A percentile compares a stretch with the other conserved stretches of the same genome.
Conservation (phyloP, 1,284 basidiomycete genomes). For the Stereum hirsutum region DNA sequence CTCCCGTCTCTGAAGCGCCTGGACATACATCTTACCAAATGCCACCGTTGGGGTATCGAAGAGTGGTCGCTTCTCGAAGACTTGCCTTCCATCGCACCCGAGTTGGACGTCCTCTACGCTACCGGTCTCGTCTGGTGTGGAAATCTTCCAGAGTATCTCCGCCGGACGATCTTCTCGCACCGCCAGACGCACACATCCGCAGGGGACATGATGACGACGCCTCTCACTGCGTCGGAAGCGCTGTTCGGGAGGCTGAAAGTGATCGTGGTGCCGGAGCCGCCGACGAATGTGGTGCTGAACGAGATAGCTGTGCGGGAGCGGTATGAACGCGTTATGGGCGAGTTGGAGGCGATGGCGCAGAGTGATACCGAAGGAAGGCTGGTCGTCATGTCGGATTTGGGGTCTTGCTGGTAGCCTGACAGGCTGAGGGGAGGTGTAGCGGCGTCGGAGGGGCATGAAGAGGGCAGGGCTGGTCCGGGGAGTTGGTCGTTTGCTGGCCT, state of each 20-base stretch:
- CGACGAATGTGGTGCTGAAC: background rate
- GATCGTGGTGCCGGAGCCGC: background rate
- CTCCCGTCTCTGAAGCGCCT: conserved; percentile 1
- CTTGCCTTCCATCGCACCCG: conserved; percentile 1
- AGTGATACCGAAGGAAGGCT: background rate
- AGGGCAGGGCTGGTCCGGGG: no score
- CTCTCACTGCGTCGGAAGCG: background rate
- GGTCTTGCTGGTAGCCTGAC: no score
- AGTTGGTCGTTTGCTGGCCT: no score
- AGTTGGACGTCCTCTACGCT: background rate
- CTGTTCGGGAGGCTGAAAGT: background rate
- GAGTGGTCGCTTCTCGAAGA: conserved; percentile 1
- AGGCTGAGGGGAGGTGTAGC: no score
- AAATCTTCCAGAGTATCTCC: background rate
- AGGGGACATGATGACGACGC: background rate
- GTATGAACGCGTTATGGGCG: background rate
- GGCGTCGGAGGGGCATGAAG: no score
- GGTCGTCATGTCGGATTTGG: no score
- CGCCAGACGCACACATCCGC: background rate
- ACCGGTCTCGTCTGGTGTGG: background rate
- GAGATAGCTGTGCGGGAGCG: background rate
- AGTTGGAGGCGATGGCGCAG: background rate
- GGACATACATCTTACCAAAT: background rate
- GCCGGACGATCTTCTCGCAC: background rate
- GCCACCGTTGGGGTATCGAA: background rate